Conservation (phyloP, 1,139 yeast genomes). For the Nakaseomyces glabratus region DNA sequence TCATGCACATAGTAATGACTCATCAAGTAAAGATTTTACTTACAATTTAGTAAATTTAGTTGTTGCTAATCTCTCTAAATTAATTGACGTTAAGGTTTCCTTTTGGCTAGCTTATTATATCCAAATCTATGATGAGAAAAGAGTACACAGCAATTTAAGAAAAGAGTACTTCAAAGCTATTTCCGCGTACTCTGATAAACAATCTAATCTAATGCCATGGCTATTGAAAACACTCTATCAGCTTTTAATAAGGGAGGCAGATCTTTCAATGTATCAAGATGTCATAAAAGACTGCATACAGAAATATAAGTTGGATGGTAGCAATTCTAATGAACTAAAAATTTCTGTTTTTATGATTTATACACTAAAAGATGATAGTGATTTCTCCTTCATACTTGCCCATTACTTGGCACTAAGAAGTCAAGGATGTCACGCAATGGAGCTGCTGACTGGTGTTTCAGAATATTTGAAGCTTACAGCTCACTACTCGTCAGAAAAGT, state of each 20-base stretch:
- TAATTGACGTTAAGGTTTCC: background rate
- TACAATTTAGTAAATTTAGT: background rate
- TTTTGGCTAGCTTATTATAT: conserved; percentile 1
- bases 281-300: background rate
- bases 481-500: too few relatives aligned
- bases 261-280: background rate
- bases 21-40: conserved; percentile 3
- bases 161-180: too few relatives aligned
- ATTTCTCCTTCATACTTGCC: conserved; percentile 27
- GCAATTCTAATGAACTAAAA: conserved; percentile 16
- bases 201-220: too few relatives aligned
- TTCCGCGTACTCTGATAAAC: too few relatives aligned
- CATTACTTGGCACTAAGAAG: conserved; percentile 30
- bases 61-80: background rate
- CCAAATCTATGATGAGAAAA: background rate
- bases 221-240: too few relatives aligned
- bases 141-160: background rate
- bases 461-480: too few relatives aligned
- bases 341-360: conserved; percentile 31
- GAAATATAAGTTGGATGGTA: background rate
- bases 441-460: conserved; percentile 16
- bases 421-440: conserved; percentile 12
- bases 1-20: background rate
- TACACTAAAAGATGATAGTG: conserved; percentile 20
- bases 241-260: too few relatives aligned